Evolutionary conservation across 768 basidiomycete species (phyloP).

Genomic region (Pleurotus giganteus): DNA sequence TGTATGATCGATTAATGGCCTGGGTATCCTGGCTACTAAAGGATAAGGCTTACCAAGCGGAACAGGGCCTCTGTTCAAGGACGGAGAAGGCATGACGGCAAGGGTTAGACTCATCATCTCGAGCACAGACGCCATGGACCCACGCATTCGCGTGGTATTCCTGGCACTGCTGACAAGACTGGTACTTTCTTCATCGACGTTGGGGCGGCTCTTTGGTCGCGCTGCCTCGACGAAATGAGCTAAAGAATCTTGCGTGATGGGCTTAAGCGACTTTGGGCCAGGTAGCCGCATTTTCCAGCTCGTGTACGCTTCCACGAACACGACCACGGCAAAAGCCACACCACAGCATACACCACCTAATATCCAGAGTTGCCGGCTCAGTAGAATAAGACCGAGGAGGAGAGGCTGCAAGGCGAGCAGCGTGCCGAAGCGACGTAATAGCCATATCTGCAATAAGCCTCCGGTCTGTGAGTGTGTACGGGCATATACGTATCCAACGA

Average conservation of each 20-base stretch:
- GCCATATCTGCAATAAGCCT: slow-evolving; percentile 72
- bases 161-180: slow-evolving; percentile 42
- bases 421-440: slow-evolving; percentile 71
- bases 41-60: slow-evolving; percentile 57
- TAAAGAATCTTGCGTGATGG: slow-evolving; percentile 57
- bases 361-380: slow-evolving; percentile 67
- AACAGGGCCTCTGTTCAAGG: slow-evolving; percentile 54
- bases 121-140: slow-evolving; percentile 77
- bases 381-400: slow-evolving; percentile 68
- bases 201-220: slow-evolving; percentile 28
- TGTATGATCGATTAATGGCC: slow-evolving; percentile 7
- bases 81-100: slow-evolving; percentile 66
- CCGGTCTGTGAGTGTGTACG: slow-evolving; percentile 74
- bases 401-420: slow-evolving; percentile 71
- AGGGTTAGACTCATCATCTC: slow-evolving; percentile 84
- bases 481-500: slow-evolving; percentile 76
- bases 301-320: slow-evolving; percentile 63
- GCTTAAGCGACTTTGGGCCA: slow-evolving; percentile 46
- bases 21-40: neutral
- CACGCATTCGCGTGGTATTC: slow-evolving; percentile 47
- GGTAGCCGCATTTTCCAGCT: slow-evolving; percentile 46
- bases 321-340: slow-evolving; percentile 47
- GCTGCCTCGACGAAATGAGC: slow-evolving; percentile 50
- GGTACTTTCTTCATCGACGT: slow-evolving; percentile 48
- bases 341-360: slow-evolving; percentile 66